A percentile compares a stretch with the other conserved stretches of the same genome.
Conservation (phyloP, 1,284 basidiomycete genomes). For the Caloboletus firmus region DNA sequence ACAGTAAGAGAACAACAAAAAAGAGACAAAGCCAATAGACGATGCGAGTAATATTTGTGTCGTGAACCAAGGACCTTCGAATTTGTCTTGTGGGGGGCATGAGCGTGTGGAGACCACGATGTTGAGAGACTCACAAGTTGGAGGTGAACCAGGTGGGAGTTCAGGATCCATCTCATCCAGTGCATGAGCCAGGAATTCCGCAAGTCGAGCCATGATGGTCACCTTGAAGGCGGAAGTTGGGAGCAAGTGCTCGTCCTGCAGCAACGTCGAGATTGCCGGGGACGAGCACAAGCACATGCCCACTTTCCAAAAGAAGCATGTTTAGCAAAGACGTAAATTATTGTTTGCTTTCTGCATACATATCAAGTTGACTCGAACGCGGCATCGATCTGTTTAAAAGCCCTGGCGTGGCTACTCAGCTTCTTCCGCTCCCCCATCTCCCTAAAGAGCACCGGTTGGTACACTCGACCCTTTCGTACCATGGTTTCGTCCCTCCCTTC, state of each 20-base stretch:
- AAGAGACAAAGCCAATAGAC: constrained; percentile 75
- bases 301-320: constrained; percentile 17
- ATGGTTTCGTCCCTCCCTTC: constrained; percentile 30
- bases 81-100: constrained; percentile 50
- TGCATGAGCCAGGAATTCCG: constrained; percentile 6
- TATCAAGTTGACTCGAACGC: no score
- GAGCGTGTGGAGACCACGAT: not conserved
- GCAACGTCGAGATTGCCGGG: not conserved
- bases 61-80: constrained; percentile 89
- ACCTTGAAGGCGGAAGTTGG: not conserved
- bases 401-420: constrained; percentile 10
- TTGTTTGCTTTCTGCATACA: no score
- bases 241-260: not conserved
- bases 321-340: no score
- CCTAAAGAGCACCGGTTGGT: not conserved
- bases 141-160: constrained; percentile 58
- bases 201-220: constrained; percentile 14
- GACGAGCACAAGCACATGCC: constrained; percentile 2
- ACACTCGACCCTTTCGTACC: constrained; percentile 6
- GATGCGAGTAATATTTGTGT: constrained; percentile 85
- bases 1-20: constrained; percentile 86
- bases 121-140: constrained; percentile 44
- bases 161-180: constrained; percentile 28
- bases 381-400: no score
- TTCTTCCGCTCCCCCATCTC: not conserved